Conservation (phyloP, 2,329 filamentous ascomycete species). For the Dendrostoma leiphaemia region DNA sequence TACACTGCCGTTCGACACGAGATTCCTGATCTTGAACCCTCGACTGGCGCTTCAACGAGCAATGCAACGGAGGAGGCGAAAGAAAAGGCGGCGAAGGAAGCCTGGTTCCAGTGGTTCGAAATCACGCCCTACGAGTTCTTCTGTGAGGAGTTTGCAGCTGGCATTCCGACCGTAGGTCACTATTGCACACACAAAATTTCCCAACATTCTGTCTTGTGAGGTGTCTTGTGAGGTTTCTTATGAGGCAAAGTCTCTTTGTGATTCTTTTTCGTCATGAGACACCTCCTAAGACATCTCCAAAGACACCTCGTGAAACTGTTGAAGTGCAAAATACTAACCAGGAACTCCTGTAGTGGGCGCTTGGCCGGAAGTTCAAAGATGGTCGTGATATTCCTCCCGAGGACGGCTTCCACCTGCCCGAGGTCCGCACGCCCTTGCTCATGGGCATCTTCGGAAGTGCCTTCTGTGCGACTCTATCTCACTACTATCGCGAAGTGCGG, state of each 20-base stretch:
- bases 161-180: constrained; percentile 91
- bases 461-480: constrained; percentile 91
- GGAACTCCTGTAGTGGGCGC: too few relatives aligned
- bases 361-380: constrained; percentile 77
- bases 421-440: constrained; percentile 77
- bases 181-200: too few relatives aligned
- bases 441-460: constrained; percentile 96
- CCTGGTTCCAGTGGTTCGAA: constrained; percentile 99
- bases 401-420: constrained; percentile 71
- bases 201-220: too few relatives aligned
- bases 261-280: too few relatives aligned
- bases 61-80: constrained; percentile 47
- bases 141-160: constrained; percentile 86
- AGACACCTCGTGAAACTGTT: too few relatives aligned
- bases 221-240: too few relatives aligned
- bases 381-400: constrained; percentile 66
- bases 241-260: too few relatives aligned
- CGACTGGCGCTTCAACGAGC: constrained; percentile 32
- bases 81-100: constrained; percentile 57
- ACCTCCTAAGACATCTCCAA: too few relatives aligned
- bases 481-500: constrained; percentile 94
- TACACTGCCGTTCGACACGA: constrained; percentile 96
- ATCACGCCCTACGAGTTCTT: constrained; percentile 94
- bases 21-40: constrained; percentile 66
- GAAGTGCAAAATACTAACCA: too few relatives aligned